These are phyloP conservation scores for Boletus patriciae DNA, from an alignment of 768 basidiomycete species.

Conservation along the genomic window DNA sequence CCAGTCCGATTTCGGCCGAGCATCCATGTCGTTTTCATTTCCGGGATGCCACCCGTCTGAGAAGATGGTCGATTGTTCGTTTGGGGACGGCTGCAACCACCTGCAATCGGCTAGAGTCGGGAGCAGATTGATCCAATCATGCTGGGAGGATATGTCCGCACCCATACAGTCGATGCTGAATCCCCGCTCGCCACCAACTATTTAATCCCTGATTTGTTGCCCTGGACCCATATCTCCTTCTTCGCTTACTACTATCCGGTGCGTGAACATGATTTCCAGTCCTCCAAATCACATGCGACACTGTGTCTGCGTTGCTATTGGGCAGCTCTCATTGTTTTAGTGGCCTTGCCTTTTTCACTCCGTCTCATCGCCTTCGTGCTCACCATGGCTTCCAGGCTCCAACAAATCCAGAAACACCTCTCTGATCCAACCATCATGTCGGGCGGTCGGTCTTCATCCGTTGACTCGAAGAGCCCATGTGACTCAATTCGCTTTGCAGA, in stretches of 20 bases:
- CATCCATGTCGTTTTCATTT: background rate
- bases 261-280: background rate
- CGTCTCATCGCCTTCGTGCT: background rate
- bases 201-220: background rate
- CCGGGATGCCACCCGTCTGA: background rate
- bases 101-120: slow-evolving; percentile 12
- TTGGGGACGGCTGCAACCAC: background rate
- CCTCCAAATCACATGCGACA: slow-evolving; percentile 22
- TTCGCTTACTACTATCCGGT: background rate
- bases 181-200: background rate
- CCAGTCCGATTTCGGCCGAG: slow-evolving; percentile 4
- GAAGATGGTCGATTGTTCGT: background rate
- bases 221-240: background rate
- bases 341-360: no score
- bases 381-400: slow-evolving; percentile 57
- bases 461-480: background rate
- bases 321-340: no score
- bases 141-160: no score
- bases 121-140: no score
- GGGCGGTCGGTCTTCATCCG: slow-evolving; percentile 46
- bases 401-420: slow-evolving; percentile 60
- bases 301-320: background rate
- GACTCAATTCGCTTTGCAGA: slow-evolving; percentile 43
- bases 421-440: slow-evolving; percentile 44
- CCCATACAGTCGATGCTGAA: background rate